Evolutionary conservation across 345 rosid species (phyloP).

Genomic region (Citrus trifoliata): DNA sequence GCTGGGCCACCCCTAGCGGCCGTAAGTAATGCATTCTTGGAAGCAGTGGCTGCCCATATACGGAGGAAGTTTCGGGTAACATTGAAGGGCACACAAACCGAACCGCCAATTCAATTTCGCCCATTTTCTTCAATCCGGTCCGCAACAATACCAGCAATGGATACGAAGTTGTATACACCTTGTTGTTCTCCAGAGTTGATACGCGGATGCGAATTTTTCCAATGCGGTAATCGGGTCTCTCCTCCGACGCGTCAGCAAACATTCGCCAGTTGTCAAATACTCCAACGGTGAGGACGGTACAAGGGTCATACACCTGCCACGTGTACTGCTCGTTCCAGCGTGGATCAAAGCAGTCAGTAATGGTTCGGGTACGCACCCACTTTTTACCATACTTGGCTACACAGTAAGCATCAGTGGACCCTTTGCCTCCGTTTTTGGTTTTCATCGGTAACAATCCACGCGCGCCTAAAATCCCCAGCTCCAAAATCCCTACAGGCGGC

Average conservation of each 20-base stretch:
- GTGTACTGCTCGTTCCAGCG: constrained; percentile 99
- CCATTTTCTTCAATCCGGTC: constrained; percentile 90
- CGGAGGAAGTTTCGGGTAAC: constrained; percentile 72
- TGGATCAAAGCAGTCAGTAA: constrained; percentile 88
- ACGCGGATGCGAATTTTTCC: constrained; percentile 89
- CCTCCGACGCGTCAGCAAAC: constrained; percentile 56
- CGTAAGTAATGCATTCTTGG: constrained; percentile 94
- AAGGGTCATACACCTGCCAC: constrained; percentile 98
- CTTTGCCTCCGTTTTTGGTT: constrained; percentile 60
- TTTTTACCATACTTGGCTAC: constrained; percentile 97
- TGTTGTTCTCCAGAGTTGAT: constrained; percentile 87
- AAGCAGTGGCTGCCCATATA: constrained; percentile 81
- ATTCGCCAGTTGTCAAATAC: constrained; percentile 96
- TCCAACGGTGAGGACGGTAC: constrained; percentile 76
- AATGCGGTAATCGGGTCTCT: constrained; percentile 56
- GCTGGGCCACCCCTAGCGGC: constrained; percentile 92
- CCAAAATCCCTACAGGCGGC: constrained; percentile 83
- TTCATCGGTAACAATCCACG: constrained; percentile 93
- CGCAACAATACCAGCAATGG: constrained; percentile 64
- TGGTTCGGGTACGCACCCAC: constrained; percentile 93
- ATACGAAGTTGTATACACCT: constrained; percentile 78
- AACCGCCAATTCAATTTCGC: constrained; percentile 87
- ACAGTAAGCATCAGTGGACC: constrained; percentile 90
- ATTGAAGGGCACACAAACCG: constrained; percentile 81
- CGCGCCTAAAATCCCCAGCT: constrained; percentile 90